phyloP scores from a whole-genome alignment of 2,329 filamentous ascomycete genomes.

The Clonostachys byssicola region DNA sequence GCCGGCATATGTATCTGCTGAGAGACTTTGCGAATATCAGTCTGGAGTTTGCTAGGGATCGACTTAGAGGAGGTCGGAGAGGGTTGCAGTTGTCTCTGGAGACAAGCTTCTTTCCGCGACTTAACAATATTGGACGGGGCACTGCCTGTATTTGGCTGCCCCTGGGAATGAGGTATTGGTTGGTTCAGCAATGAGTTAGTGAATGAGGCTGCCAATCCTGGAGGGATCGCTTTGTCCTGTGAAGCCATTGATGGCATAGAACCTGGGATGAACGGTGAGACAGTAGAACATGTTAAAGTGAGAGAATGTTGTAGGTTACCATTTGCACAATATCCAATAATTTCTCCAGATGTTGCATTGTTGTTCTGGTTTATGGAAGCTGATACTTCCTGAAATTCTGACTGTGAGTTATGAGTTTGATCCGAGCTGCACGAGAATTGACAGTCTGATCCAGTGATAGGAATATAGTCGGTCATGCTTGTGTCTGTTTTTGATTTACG shows the following conservation, averaged over 20 bases:
- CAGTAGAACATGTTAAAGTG: slow-evolving; percentile 11
- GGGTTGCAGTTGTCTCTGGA: slow-evolving; percentile 7
- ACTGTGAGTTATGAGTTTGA: neutral
- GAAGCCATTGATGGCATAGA: slow-evolving; percentile 10
- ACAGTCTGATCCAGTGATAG: neutral
- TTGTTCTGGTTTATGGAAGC: slow-evolving; percentile 32
- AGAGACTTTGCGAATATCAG: slow-evolving; percentile 32
- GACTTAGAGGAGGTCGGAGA: slow-evolving; percentile 6
- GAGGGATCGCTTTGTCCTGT: slow-evolving; percentile 9
- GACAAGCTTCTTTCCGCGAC: slow-evolving; percentile 38
- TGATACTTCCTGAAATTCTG: slow-evolving; percentile 2
- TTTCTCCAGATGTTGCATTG: slow-evolving; percentile 24
- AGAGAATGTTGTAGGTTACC: neutral
- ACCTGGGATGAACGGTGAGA: slow-evolving; percentile 4
- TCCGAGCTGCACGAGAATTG: neutral
- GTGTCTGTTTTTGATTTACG: slow-evolving; percentile 27
- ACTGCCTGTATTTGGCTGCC: slow-evolving; percentile 18
- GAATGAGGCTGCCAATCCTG: slow-evolving; percentile 35
- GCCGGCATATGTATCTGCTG: slow-evolving; percentile 27
- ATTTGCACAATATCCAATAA: neutral
- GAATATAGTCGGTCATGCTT: slow-evolving; percentile 36
- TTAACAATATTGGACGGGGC: slow-evolving; percentile 29
- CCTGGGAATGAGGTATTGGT: slow-evolving; percentile 26
- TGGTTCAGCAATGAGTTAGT: slow-evolving; percentile 45
- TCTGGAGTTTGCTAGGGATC: slow-evolving; percentile 6